A percentile compares a stretch with the other conserved stretches of the same genome.
Conservation (phyloP, 805 yeast species). For the Starmerella bacillaris region DNA sequence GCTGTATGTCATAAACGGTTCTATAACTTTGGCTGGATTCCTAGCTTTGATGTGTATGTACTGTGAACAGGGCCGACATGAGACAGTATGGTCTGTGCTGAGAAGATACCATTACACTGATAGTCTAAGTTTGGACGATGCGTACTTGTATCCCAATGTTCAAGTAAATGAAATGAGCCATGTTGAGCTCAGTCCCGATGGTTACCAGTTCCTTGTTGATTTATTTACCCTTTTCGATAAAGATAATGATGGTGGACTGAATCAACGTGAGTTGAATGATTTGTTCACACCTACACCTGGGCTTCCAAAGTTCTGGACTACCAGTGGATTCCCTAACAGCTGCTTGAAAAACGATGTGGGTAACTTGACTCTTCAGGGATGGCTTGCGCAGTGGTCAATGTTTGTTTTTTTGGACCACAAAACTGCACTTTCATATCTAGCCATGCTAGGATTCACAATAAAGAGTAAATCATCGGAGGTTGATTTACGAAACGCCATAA, state of each 20-base stretch:
- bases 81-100: conserved; percentile 89
- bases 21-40: conserved; percentile 61
- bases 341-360: conserved; percentile 85
- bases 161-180: conserved; percentile 59
- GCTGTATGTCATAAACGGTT: conserved; percentile 23
- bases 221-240: conserved; percentile 72
- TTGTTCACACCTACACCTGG: conserved; percentile 88
- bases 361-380: conserved; percentile 81
- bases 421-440: conserved; percentile 73
- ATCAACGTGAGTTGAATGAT: conserved; percentile 46
- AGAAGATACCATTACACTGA: conserved; percentile 82
- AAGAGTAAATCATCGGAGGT: conserved; percentile 16
- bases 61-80: conserved; percentile 86
- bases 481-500: conserved; percentile 34
- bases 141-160: conserved; percentile 57
- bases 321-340: conserved; percentile 66
- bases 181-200: conserved; percentile 82
- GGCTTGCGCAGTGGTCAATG: conserved; percentile 99
- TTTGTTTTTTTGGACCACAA: conserved; percentile 73
- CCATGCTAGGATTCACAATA: conserved; percentile 69
- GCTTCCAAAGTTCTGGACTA: conserved; percentile 70
- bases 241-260: conserved; percentile 92
- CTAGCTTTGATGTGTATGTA: conserved; percentile 58
- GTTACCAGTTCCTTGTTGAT: conserved; percentile 83
- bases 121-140: conserved; percentile 67